Evolutionary conservation across 83 land plant species (phyloP).

Genomic region (Isoetes engelmannii): DNA sequence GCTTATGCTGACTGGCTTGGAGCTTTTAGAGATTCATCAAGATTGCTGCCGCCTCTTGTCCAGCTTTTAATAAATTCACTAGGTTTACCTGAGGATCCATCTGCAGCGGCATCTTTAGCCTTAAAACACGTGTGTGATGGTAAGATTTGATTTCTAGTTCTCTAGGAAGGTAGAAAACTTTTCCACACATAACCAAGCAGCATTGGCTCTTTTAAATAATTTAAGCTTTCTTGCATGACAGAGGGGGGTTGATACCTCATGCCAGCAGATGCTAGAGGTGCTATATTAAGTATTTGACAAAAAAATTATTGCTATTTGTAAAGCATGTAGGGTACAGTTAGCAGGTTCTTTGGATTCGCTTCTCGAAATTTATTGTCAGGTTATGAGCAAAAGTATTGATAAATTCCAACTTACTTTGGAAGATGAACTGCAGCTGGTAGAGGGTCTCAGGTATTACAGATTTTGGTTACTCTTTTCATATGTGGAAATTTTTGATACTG

Average conservation of each 20-base stretch:
- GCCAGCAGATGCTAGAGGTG: too few relatives aligned
- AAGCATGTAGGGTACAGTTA: conserved; percentile 76
- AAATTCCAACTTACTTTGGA: conserved; percentile 62
- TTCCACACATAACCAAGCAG: background rate
- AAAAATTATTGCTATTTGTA: background rate
- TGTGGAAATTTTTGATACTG: background rate
- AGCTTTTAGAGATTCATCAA: conserved; percentile 46
- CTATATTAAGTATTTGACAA: too few relatives aligned
- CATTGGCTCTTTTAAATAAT: background rate
- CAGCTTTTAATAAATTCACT: conserved; percentile 75
- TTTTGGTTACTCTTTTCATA: background rate
- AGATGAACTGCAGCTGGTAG: conserved; percentile 81
- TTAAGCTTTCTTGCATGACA: background rate
- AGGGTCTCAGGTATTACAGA: conserved; percentile 72
- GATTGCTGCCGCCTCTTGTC: conserved; percentile 56
- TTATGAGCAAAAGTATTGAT: conserved; percentile 45
- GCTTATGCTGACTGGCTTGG: conserved; percentile 96
- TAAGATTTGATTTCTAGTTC: conserved; percentile 17
- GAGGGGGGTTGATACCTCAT: too few relatives aligned
- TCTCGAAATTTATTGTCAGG: conserved; percentile 61
- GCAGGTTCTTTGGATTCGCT: conserved; percentile 66
- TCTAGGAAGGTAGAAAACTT: background rate
- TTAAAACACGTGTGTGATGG: conserved; percentile 95
- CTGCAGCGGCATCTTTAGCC: conserved; percentile 89
- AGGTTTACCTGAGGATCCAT: conserved; percentile 67